Conservation (phyloP, 2,329 filamentous ascomycete genomes). For the Sclerotinia borealis region DNA sequence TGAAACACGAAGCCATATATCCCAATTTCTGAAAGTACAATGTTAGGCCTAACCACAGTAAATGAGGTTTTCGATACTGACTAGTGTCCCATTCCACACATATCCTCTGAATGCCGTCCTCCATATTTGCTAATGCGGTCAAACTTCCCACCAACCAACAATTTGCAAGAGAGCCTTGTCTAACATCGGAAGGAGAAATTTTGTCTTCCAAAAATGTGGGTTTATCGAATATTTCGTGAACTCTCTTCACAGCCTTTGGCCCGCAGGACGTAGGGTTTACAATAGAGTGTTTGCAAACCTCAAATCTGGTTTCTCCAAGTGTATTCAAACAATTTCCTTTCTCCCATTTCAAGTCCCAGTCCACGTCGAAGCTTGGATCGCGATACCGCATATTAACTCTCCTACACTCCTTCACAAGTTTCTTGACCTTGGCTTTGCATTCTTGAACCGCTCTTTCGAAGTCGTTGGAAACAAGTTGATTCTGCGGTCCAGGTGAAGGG, state of each 20-base stretch:
- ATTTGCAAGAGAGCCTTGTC: constrained; percentile 72
- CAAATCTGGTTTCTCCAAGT: constrained; percentile 39
- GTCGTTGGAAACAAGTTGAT: constrained; percentile 54
- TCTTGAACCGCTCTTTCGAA: constrained; percentile 66
- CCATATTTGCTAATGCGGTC: constrained; percentile 68
- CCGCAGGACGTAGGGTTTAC: constrained; percentile 43
- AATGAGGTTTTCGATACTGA: constrained; percentile 3
- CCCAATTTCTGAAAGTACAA: constrained; percentile 48
- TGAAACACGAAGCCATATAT: constrained; percentile 90
- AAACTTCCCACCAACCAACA: constrained; percentile 83
- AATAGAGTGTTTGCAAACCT: constrained; percentile 42
- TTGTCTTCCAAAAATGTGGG: constrained; percentile 75
- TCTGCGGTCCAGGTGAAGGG: constrained; percentile 42
- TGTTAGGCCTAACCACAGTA: constrained; percentile 3
- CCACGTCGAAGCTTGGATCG: constrained; percentile 68
- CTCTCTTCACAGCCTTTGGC: constrained; percentile 72
- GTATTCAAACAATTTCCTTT: constrained; percentile 33
- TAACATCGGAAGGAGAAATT: constrained; percentile 70
- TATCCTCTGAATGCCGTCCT: constrained; percentile 62
- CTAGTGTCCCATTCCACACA: constrained; percentile 68
- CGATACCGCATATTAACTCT: constrained; percentile 79
- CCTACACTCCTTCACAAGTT: constrained; percentile 59
- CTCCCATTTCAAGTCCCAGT: constrained; percentile 49
- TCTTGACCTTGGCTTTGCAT: constrained; percentile 58
- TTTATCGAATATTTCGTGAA: constrained; percentile 69